Percentiles rank a stretch among this genome's conserved stretches.
phyloP scores from a whole-genome alignment of 2,329 filamentous ascomycete genomes.

The Alternaria ventricosa region DNA sequence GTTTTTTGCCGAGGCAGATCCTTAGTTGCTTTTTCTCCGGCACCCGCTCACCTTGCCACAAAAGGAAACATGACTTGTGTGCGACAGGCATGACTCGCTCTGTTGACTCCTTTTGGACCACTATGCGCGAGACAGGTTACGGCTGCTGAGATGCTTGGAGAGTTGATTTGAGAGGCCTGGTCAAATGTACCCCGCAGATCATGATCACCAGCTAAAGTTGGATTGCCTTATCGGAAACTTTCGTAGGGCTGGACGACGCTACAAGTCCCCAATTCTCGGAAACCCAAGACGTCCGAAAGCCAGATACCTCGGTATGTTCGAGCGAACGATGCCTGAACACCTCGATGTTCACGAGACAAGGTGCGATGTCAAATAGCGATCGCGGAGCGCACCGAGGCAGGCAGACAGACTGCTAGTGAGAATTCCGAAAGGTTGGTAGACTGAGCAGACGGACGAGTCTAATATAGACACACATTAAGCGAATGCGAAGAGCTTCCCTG shows the following conservation, averaged over 20 bases:
- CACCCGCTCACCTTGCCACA: slow-evolving; percentile 1
- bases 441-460: neutral
- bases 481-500: neutral
- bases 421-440: neutral
- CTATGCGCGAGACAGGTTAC: neutral
- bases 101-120: neutral
- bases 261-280: neutral
- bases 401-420: neutral
- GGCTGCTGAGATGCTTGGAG: neutral
- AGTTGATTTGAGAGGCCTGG: neutral
- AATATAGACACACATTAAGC: neutral
- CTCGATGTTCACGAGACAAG: neutral
- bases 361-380: neutral
- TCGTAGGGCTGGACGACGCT: neutral
- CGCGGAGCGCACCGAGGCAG: neutral
- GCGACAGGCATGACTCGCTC: neutral
- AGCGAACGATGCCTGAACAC: neutral
- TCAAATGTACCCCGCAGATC: neutral
- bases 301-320: neutral
- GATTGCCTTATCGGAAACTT: neutral
- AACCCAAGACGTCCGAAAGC: neutral
- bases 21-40: neutral
- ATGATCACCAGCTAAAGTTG: neutral
- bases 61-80: neutral
- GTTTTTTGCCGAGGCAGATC: slow-evolving; percentile 7